Evolutionary conservation across 2,329 filamentous ascomycete species (phyloP), one percentile per base, ranked within the genome.

Genomic region (Aureobasidium lini): DNA sequence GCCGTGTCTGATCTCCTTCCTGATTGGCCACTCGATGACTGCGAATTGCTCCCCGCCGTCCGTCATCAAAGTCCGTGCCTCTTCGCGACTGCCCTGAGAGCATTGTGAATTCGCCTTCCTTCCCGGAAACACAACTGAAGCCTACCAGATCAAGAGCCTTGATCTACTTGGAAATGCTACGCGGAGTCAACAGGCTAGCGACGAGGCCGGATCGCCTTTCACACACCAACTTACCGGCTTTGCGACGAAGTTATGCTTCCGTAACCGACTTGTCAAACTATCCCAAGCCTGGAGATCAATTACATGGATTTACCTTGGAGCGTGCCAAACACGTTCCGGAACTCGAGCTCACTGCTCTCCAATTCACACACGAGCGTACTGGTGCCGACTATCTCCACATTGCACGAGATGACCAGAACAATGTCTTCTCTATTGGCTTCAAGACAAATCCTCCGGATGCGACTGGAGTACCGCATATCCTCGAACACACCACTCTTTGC

Each of bases 371-470:
- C 72, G 89, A 97, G 76, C 92, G 92, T 78, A 99, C 94, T 0
- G 90, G 92, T 62, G 94, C 94, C 64, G 90, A 99, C 66, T 96
- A 97, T 71, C 81, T 99, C 48, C 94, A 99, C 75, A 88, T 99
- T 67, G 93, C 92, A 15, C 83, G 93, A 66, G 91, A 97, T 60
- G 94, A 99, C 71, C 88, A 87, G 78, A 99, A 99, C 78, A 99
- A 99, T 89, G 94, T 97, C 71, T 99, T 99, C 76, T 95, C 92
- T 39, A 95, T 99, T 69, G 94, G 92, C 56, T 99, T 99, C 84
- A 96, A 96, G 83, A 99, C 94, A 28, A 97, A 97, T 71, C 94
- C 94, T 16, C 92, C 92, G 8, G 91, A 99, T 75, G 91, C 94
- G 69, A 97, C 94, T 0, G 94, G 94, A 53, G 86, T 99, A 44